Percentiles rank a stretch among this genome's conserved stretches.
Conservation (phyloP, 345 rosid species). For the Fremontodendron californicum region DNA sequence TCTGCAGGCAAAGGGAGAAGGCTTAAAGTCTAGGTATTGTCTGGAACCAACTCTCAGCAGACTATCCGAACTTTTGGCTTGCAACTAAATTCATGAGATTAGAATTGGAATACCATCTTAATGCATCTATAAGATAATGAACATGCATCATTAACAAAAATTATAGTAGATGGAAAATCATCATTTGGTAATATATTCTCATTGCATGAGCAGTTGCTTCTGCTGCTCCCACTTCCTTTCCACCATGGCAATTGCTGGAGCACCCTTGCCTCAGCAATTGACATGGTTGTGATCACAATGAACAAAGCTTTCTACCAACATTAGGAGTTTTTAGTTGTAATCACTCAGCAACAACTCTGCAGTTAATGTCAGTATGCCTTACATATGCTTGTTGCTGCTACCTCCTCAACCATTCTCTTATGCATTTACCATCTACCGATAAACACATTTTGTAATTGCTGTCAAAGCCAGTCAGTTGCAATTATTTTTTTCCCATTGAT, state of each 20-base stretch:
- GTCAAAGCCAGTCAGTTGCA: too few species aligned
- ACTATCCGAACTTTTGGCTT: neutral
- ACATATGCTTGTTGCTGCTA: too few species aligned
- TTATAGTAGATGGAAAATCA: neutral
- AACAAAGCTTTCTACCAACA: neutral
- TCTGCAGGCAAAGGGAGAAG: conserved; percentile 64
- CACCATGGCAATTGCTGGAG: neutral
- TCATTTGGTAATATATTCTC: neutral
- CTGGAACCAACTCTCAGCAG: neutral
- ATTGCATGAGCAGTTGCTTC: neutral
- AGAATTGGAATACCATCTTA: neutral
- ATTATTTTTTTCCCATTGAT: too few species aligned
- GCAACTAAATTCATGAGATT: neutral
- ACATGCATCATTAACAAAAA: neutral
- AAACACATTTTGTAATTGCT: too few species aligned
- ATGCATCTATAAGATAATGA: neutral
- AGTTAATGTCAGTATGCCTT: too few species aligned
- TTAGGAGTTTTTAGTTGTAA: neutral
- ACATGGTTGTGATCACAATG: neutral
- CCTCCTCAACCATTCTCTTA: too few species aligned
- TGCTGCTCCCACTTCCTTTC: neutral
- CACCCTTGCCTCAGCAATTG: neutral
- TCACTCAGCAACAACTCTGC: too few species aligned
- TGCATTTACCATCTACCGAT: too few species aligned
- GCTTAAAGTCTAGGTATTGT: conserved; percentile 49